Conservation (phyloP, 352 stramenopile genomes). For the Phytopythium helicoides region DNA sequence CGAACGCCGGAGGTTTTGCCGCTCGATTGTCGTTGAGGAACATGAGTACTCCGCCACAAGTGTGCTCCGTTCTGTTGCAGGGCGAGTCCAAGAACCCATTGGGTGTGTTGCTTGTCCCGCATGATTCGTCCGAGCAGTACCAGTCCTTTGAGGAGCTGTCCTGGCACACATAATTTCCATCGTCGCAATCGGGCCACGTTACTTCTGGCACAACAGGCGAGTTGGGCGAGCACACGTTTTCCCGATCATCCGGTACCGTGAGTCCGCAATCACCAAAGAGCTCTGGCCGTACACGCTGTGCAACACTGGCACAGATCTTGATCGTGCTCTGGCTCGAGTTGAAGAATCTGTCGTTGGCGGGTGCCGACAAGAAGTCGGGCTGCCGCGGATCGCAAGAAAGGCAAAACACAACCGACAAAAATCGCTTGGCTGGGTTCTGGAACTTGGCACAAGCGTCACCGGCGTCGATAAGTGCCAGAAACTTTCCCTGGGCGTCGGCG, state of each 20-base stretch:
- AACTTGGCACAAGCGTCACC: constrained; percentile 67
- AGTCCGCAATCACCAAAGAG: constrained; percentile 68
- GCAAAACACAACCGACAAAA: constrained; percentile 41
- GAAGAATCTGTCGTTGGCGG: constrained; percentile 61
- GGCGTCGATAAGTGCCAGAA: constrained; percentile 59
- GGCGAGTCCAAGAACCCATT: constrained; percentile 55
- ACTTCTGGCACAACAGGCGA: constrained; percentile 52
- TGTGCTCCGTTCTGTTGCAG: constrained; percentile 50
- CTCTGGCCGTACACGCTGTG: constrained; percentile 36
- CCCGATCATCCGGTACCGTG: constrained; percentile 48
- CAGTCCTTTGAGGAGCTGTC: constrained; percentile 34
- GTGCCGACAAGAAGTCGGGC: constrained; percentile 32
- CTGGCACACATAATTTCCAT: constrained; percentile 57
- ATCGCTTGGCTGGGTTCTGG: constrained; percentile 64
- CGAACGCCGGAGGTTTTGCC: constrained; percentile 72
- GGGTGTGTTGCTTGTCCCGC: constrained; percentile 37
- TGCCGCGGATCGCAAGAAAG: constrained; percentile 42
- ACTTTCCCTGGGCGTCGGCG: constrained; percentile 55
- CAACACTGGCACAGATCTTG: constrained; percentile 66
- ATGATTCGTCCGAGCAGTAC: constrained; percentile 52
- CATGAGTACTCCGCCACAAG: constrained; percentile 56
- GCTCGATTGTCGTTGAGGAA: constrained; percentile 79
- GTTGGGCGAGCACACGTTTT: constrained; percentile 58
- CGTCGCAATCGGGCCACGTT: constrained; percentile 55
- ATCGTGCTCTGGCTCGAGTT: constrained; percentile 38